Conservation (phyloP, 257 asterid species). For the Solanum infundibuliforme region DNA sequence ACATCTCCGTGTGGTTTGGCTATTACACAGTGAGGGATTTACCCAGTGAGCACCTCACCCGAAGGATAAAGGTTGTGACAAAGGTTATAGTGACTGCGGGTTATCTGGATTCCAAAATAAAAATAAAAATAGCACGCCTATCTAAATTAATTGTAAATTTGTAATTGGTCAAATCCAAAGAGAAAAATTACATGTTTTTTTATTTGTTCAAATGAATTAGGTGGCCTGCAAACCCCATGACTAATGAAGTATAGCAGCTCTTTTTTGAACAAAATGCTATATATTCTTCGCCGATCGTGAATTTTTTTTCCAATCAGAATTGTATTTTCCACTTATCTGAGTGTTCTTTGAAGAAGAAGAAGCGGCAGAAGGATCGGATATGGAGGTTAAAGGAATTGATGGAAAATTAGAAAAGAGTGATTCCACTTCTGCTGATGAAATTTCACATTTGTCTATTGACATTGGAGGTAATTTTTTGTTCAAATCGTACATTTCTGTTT, state of each 20-base stretch:
- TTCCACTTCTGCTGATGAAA: conserved; percentile 18
- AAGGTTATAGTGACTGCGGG: rapidly evolving
- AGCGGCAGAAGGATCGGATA: background rate
- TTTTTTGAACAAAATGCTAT: background rate
- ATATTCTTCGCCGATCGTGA: background rate
- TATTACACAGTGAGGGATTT: too few relatives aligned
- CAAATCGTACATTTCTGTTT: background rate
- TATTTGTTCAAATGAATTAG: background rate
- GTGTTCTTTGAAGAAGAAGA: background rate
- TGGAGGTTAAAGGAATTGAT: background rate
- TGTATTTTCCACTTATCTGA: background rate
- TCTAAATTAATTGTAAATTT: background rate
- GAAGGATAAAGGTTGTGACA: rapidly evolving
- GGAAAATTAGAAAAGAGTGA: background rate
- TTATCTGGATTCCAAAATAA: too few relatives aligned
- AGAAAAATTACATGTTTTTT: background rate
- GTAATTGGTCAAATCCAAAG: background rate
- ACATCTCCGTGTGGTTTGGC: too few relatives aligned
- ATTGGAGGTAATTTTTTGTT: conserved; percentile 57
- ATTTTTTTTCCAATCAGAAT: background rate
- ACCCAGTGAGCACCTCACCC: too few relatives aligned
- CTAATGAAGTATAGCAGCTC: background rate
- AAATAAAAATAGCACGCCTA: background rate
- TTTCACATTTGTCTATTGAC: conserved; percentile 72
- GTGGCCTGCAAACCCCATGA: background rate